Evolutionary conservation across 768 basidiomycete species (phyloP).

Genomic region (Amanita subjunquillea): DNA sequence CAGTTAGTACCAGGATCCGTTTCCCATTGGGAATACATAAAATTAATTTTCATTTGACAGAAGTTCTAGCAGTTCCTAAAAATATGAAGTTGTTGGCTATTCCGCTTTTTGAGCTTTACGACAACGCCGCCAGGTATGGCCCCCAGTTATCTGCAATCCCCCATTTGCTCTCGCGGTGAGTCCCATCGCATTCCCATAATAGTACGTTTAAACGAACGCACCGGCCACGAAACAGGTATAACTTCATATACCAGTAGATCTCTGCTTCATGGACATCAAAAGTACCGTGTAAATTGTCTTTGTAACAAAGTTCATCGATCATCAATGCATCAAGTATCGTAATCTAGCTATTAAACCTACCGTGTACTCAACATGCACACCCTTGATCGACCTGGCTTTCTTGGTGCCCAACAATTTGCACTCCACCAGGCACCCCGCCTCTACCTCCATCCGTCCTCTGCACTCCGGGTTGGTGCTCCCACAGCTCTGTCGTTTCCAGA

Average conservation of each 20-base stretch:
- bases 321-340: not conserved
- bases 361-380: conserved; percentile 18
- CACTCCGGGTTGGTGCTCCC: conserved; percentile 32
- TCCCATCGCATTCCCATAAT: not conserved
- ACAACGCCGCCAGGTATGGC: conserved; percentile 92
- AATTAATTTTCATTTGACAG: conserved; percentile 27
- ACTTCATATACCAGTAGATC: conserved; percentile 65
- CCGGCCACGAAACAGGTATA: conserved; percentile 52
- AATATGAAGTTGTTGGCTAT: conserved; percentile 99
- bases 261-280: not conserved
- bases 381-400: conserved; percentile 15
- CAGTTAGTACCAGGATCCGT: conserved; percentile 44
- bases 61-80: conserved; percentile 92
- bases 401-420: conserved; percentile 31
- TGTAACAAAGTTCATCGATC: not conserved
- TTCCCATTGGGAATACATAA: not conserved
- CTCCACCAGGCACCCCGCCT: conserved; percentile 41
- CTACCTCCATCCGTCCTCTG: conserved; percentile 28
- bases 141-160: conserved; percentile 93
- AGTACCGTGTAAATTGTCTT: not conserved
- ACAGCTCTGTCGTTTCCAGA: conserved; percentile 74
- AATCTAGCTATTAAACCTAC: not conserved
- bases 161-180: conserved; percentile 76
- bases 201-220: not conserved
- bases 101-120: conserved; percentile 94